phyloP scores from a whole-genome alignment of 2,329 filamentous ascomycete species.

The Phyllosticta ampelicida region DNA sequence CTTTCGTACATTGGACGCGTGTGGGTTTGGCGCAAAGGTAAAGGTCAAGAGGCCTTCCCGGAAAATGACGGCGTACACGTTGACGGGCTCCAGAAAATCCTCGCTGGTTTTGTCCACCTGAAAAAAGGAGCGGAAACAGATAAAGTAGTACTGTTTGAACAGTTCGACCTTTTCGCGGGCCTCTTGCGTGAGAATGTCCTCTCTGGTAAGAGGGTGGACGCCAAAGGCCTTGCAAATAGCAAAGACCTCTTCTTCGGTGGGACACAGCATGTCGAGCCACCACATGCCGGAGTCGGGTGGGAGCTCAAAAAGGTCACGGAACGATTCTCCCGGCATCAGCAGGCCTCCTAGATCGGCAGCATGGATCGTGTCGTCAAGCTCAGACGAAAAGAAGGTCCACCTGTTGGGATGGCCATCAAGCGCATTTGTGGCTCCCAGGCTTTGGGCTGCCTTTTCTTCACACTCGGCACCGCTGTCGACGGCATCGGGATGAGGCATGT shows the following conservation, averaged over 20 bases:
- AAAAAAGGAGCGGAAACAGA: constrained; percentile 90
- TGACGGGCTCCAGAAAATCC: constrained; percentile 85
- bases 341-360: constrained; percentile 80
- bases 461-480: constrained; percentile 19
- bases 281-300: constrained; percentile 72
- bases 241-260: constrained; percentile 77
- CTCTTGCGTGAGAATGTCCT: constrained; percentile 93
- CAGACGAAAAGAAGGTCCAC: constrained; percentile 95
- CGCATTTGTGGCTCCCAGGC: constrained; percentile 22
- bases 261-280: constrained; percentile 94
- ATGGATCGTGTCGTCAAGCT: constrained; percentile 86
- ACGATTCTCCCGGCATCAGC: constrained; percentile 77
- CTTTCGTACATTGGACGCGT: constrained; percentile 80
- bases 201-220: constrained; percentile 87
- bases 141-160: constrained; percentile 96
- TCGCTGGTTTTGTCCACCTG: constrained; percentile 68
- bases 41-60: constrained; percentile 91
- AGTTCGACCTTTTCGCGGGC: constrained; percentile 97
- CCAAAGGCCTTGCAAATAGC: constrained; percentile 89
- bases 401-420: constrained; percentile 54
- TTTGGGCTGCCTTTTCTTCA: constrained; percentile 35
- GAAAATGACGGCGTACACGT: constrained; percentile 95
- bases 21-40: constrained; percentile 78
- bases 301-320: constrained; percentile 74
- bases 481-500: constrained; percentile 16